Evolutionary conservation across 345 rosid genomes (phyloP).

Genomic region (Sisymbrium irio): DNA sequence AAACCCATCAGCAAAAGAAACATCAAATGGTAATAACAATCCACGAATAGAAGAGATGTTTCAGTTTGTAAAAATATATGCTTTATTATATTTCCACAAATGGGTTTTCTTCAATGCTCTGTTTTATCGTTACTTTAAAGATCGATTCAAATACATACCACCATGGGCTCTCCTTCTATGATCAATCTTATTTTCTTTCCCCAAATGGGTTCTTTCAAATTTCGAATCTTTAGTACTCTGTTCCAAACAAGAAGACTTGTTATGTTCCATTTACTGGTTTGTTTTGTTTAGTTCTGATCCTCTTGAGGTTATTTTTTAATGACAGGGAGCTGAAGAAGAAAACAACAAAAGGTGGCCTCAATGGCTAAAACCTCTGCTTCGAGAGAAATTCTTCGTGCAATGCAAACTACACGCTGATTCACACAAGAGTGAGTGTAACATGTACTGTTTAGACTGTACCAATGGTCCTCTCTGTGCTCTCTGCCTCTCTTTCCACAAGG

Average conservation of each 20-base stretch:
- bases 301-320: neutral
- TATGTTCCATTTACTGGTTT: neutral
- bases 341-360: constrained; percentile 68
- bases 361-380: constrained; percentile 75
- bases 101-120: constrained; percentile 18
- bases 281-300: neutral
- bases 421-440: constrained; percentile 94
- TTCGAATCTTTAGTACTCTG: neutral
- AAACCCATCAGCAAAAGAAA: constrained; percentile 57
- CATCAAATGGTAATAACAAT: constrained; percentile 36
- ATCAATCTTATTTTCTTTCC: neutral
- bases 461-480: constrained; percentile 82
- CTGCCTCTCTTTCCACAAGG: constrained; percentile 69
- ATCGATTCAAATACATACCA: constrained; percentile 4
- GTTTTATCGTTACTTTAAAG: constrained; percentile 15
- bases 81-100: neutral
- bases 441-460: constrained; percentile 94
- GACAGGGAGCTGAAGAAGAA: constrained; percentile 61
- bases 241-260: neutral
- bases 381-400: constrained; percentile 80
- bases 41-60: neutral
- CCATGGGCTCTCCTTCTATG: neutral
- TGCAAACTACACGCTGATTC: constrained; percentile 86
- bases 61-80: neutral
- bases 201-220: neutral